Percentiles rank a stretch among this genome's conserved stretches.
Evolutionary conservation across 2,329 filamentous ascomycete species (phyloP).

Genomic region (Curvularia eragrostidis): DNA sequence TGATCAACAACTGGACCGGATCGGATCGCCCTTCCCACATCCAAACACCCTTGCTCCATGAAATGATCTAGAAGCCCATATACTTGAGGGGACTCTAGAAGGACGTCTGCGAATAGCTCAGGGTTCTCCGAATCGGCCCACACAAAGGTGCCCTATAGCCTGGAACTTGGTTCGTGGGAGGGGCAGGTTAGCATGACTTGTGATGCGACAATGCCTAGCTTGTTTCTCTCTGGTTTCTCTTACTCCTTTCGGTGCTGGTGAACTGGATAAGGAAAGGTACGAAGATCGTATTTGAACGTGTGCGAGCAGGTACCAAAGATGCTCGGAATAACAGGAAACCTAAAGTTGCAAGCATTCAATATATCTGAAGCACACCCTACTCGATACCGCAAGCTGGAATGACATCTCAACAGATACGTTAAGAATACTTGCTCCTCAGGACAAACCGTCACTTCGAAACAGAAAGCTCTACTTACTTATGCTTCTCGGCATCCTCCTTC

Average conservation of each 20-base stretch:
- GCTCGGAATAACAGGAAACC: neutral
- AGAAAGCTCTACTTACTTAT: slow-evolving; percentile 27
- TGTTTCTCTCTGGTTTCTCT: neutral
- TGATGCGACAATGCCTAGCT: neutral
- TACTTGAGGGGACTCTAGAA: neutral
- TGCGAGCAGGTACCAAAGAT: neutral
- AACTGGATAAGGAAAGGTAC: neutral
- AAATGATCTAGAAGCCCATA: neutral
- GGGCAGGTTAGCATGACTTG: neutral
- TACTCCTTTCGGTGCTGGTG: neutral
- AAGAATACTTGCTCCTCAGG: neutral
- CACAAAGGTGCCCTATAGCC: neutral
- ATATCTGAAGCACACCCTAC: neutral
- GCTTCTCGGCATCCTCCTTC: slow-evolving; percentile 63
- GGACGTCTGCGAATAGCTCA: neutral
- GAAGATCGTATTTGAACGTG: neutral
- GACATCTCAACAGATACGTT: neutral
- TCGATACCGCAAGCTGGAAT: neutral
- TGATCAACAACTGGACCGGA: neutral
- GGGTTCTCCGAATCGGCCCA: neutral
- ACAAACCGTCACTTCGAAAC: neutral
- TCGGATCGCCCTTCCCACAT: neutral
- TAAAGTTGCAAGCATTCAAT: neutral
- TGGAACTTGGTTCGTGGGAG: neutral
- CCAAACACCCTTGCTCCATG: neutral